Percentiles rank a stretch among this genome's conserved stretches.
Evolutionary conservation across 345 rosid genomes (phyloP).

Genomic region (Lagerstroemia speciosa): DNA sequence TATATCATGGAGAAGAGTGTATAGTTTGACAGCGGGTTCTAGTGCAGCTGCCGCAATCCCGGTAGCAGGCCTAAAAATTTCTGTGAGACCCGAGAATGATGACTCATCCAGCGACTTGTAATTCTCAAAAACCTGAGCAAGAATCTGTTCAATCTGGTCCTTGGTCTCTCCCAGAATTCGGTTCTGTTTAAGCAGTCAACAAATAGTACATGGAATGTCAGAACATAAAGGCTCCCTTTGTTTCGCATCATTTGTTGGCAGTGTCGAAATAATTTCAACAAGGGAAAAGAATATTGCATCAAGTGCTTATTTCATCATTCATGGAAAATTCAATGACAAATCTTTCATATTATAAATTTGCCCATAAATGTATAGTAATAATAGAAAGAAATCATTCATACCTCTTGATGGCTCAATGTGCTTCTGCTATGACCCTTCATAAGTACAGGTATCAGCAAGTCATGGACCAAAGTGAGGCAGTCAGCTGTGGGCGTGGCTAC

Average conservation of each 20-base stretch:
- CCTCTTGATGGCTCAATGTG: conserved; percentile 97
- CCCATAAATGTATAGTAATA: not conserved
- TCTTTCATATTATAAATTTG: not conserved
- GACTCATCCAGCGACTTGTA: conserved; percentile 94
- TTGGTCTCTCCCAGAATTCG: conserved; percentile 83
- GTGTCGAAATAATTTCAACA: not conserved
- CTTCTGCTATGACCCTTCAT: conserved; percentile 77
- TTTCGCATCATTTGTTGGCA: not conserved
- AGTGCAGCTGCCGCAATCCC: conserved; percentile 83
- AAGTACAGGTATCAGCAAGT: conserved; percentile 71
- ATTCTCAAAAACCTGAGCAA: conserved; percentile 76
- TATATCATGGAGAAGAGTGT: conserved; percentile 81
- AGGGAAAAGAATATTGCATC: not conserved
- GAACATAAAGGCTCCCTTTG: conserved; percentile 5
- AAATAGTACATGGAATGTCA: conserved; percentile 8
- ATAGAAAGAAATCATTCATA: conserved; percentile 13
- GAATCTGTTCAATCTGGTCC: conserved; percentile 96
- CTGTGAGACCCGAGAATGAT: conserved; percentile 58
- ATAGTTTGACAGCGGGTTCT: conserved; percentile 83
- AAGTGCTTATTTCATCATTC: not conserved
- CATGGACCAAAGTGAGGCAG: conserved; percentile 79
- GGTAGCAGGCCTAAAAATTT: conserved; percentile 65
- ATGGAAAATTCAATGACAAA: not conserved
- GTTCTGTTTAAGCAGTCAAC: conserved; percentile 44
- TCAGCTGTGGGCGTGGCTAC: conserved; percentile 98